Base-by-base conservation (phyloP, 495 filamentous ascomycete species). In the Penicillium alfredii region DNA sequence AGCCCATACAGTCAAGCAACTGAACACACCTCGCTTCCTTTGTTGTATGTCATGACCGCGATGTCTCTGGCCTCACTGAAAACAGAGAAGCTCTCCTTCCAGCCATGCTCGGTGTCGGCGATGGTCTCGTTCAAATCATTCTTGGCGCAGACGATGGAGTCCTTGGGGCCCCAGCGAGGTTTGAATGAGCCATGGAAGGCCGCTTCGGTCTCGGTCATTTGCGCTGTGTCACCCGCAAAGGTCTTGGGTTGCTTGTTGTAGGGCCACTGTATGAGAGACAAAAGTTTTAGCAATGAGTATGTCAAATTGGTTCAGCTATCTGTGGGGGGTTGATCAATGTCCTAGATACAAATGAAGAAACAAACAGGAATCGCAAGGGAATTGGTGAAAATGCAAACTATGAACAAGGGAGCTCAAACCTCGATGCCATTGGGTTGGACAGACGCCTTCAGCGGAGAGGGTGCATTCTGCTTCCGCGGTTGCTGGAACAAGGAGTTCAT, bases 401-500 rank as follows among this genome's bases (percentile, higher is more conserved):
- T 58, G 56, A 44, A 42, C 53, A 58, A 59, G 56, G 70, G 60
- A 61, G 52, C 44, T 81, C 84, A 80, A 76, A 89, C 77, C 84
- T 86, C 72, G 56, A 83, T 74, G 61, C 77, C 77, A 59, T 74
- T 76, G 54, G 69, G 69, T 45, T 67, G 71, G 32, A 54, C 56
- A 37, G 65, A 56, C 50, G 66, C 65, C 40, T 64, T 69, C 33
- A 55, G 18, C 16, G 56, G 59, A 49, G 58, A 63, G 18, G 49
- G 40, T 13, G 53, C 61, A 52, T 43, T 43, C 26, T 60, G 58
- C 51, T 60, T 63, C 37, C 53, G 51, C 11, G 60, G 56, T 33
- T 61, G 50, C 47, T 80, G 75, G 57, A 89, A 94, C 30, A 95
- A 55, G 29, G 86, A 93, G 49, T 93, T 83, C 88, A 94, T 93